Evolutionary conservation across 345 rosid genomes (phyloP).

Genomic region (Gossypium anomalum): DNA sequence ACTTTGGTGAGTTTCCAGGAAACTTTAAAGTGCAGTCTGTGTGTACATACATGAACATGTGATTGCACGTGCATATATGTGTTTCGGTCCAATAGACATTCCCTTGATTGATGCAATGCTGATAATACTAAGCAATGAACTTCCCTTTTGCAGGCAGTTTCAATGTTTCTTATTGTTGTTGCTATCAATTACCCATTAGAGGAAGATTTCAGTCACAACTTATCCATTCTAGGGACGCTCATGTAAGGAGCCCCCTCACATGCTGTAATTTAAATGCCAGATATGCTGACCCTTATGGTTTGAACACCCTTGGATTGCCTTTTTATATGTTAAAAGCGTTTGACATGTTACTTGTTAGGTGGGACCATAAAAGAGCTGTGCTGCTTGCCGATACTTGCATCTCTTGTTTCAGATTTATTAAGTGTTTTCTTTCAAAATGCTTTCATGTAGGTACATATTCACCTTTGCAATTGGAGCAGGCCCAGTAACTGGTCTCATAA

Average conservation of each 20-base stretch:
- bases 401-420: neutral
- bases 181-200: slow-evolving; percentile 54
- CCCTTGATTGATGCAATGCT: neutral
- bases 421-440: slow-evolving; percentile 7
- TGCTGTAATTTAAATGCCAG: neutral
- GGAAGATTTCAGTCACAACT: slow-evolving; percentile 55
- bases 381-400: neutral
- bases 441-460: slow-evolving; percentile 51
- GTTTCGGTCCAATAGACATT: neutral
- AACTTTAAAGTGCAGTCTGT: too few species aligned
- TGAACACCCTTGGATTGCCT: slow-evolving; percentile 1
- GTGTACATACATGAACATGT: neutral
- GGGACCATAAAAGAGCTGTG: neutral
- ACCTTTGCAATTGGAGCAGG: slow-evolving; percentile 73
- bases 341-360: neutral
- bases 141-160: slow-evolving; percentile 53
- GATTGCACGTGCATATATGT: neutral
- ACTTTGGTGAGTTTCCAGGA: neutral
- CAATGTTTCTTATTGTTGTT: slow-evolving; percentile 55
- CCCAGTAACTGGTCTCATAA: slow-evolving; percentile 70
- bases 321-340: neutral
- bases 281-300: neutral
- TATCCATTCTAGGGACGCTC: slow-evolving; percentile 67
- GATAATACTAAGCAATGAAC: slow-evolving; percentile 8
- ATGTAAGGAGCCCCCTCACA: slow-evolving; percentile 44